Evolutionary conservation across 2,329 filamentous ascomycete genomes (phyloP), one percentile per base, ranked within the genome.

Genomic region (Ophidiomyces ophidiicola): DNA sequence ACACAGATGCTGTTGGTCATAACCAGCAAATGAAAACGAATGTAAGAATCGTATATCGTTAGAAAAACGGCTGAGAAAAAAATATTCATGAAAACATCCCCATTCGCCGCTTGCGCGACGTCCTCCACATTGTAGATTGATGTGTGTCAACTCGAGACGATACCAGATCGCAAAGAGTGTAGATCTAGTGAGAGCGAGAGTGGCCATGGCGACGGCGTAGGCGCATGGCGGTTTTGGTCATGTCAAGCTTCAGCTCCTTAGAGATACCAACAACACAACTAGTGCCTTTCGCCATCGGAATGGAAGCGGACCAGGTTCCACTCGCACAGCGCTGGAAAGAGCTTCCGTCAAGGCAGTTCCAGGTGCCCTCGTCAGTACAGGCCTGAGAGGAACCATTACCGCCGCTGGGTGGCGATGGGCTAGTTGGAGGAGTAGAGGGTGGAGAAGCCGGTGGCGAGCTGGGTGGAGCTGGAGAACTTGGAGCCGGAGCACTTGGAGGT

Each of bases 311-410:
- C 75, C 75, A 79, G 39, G 55, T 48, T 4, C 74, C 74, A 10
- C 64, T 69, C n/a, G 72, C 74, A 48, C 75, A 79, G 41, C 73
- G 72, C 58, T 78, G 74, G 64, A 75, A 79, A 35, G 66, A 62
- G 17, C 55, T 58, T 35, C 72, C 73, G 12, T 58, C 62, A 18
- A 75, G 58, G 52, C 76, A 79, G 57, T 73, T 71, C 71, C 71
- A 79, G 11, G 56, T 48, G 14, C 76, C 76, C 49, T 78, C 73
- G 3, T 58, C 42, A 23, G 52, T 56, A 59, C 76, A 78, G 14
- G 48, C 14, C 34, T 40, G 38, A 24, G 43, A 26, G 31, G 39
- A 25, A 30, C 43, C 43, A 25, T 32, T 42, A 36, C 37, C 37
- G 26, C 35, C 32, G 23, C 26, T 31, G 11, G 31, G 15, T 40